A percentile compares a stretch with the other conserved stretches of the same genome.
Conservation (phyloP, 2,329 filamentous ascomycete species). For the Pleomassaria siparia region DNA sequence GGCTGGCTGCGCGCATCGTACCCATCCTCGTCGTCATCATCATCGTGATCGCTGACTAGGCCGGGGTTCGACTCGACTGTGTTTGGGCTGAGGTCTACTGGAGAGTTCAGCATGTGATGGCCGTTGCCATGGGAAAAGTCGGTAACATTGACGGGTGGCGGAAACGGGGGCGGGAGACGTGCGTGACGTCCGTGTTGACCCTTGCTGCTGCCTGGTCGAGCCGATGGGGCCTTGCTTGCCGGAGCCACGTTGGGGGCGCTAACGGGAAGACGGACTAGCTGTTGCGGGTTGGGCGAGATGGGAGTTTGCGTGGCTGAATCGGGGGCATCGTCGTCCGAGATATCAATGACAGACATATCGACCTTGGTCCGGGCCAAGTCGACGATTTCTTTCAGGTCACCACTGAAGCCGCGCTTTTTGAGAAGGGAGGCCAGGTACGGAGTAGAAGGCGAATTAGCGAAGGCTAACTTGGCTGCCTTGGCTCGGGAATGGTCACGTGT, state of each 20-base stretch:
- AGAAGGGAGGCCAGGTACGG: slow-evolving; percentile 46
- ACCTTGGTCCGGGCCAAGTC: slow-evolving; percentile 40
- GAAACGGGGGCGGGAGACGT: slow-evolving; percentile 35
- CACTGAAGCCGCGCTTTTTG: slow-evolving; percentile 46
- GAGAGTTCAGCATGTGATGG: slow-evolving; percentile 36
- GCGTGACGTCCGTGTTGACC: slow-evolving; percentile 28
- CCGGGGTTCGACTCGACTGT: slow-evolving; percentile 53
- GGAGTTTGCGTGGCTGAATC: slow-evolving; percentile 35
- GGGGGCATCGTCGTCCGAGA: slow-evolving; percentile 38
- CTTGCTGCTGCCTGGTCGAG: slow-evolving; percentile 38
- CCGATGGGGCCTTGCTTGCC: slow-evolving; percentile 31
- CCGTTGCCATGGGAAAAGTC: slow-evolving; percentile 9
- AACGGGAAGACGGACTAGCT: slow-evolving; percentile 36
- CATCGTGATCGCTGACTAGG: slow-evolving; percentile 54
- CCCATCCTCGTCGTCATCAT: slow-evolving; percentile 48
- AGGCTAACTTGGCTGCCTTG: slow-evolving; percentile 22
- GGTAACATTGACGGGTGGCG: slow-evolving; percentile 28
- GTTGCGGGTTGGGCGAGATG: slow-evolving; percentile 25
- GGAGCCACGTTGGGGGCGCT: slow-evolving; percentile 24
- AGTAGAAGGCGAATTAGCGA: slow-evolving; percentile 43
- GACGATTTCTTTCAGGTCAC: slow-evolving; percentile 41
- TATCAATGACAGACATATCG: slow-evolving; percentile 38
- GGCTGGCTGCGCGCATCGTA: slow-evolving; percentile 40
- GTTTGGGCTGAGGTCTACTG: slow-evolving; percentile 49
- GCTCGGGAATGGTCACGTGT: slow-evolving; percentile 19